phyloP scores from a whole-genome alignment of 1,284 basidiomycete species.

The Amylostereum chailletii region DNA sequence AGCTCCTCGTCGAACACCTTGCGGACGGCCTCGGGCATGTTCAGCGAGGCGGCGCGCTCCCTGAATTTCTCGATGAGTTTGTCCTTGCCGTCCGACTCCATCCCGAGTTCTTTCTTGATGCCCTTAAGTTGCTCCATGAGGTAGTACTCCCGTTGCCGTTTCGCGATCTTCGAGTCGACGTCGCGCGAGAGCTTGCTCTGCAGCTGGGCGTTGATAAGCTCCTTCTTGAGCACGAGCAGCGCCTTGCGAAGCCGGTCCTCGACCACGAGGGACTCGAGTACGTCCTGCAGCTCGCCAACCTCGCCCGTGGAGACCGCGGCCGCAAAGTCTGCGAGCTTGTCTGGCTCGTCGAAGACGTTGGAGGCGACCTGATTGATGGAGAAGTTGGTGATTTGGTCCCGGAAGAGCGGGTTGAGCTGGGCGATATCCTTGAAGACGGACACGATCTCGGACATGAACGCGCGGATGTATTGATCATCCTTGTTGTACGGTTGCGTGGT shows the following conservation, averaged over 20 bases:
- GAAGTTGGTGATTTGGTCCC: conserved; percentile 97
- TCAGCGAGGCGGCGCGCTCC: conserved; percentile 78
- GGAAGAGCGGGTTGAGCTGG: conserved; percentile 94
- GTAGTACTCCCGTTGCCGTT: conserved; percentile 95
- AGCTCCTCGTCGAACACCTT: conserved; percentile 98
- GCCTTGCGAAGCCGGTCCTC: conserved; percentile 90
- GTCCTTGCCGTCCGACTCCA: conserved; percentile 97
- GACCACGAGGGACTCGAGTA: conserved; percentile 81
- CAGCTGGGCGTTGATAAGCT: conserved; percentile 94
- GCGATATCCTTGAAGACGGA: conserved; percentile 99
- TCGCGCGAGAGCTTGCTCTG: conserved; percentile 93
- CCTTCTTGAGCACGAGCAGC: conserved; percentile 92
- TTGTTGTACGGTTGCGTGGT: conserved; percentile 80
- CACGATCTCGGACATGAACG: conserved; percentile 95
- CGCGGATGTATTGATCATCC: conserved; percentile 90
- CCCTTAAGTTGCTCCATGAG: conserved; percentile 98
- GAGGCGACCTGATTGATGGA: conserved; percentile 91
- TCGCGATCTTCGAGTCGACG: conserved; percentile 95
- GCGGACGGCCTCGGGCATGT: conserved; percentile 88
- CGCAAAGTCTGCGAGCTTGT: conserved; percentile 96
- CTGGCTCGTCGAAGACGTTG: conserved; percentile 98
- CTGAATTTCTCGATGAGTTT: conserved; percentile 95
- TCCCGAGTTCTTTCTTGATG: conserved; percentile 98
- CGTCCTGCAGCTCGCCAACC: conserved; percentile 87
- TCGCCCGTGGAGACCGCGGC: conserved; percentile 93